These are phyloP conservation scores for Cyclotella atomus DNA, from an alignment of 108 stramenopile species.

Conservation along the genomic window DNA sequence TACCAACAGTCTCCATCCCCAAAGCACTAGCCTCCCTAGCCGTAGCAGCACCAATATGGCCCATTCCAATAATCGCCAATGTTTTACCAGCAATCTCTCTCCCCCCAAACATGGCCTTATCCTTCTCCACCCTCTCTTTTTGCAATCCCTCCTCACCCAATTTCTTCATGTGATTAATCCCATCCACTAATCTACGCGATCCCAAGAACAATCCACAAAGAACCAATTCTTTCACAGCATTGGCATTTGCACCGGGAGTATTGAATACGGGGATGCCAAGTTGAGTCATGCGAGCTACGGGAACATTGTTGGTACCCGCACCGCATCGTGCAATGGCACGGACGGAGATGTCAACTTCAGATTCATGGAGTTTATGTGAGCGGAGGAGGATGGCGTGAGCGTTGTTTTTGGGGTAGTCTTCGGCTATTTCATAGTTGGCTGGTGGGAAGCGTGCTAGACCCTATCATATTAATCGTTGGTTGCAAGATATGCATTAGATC, in stretches of 20 bases:
- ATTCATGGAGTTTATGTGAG: slow-evolving; percentile 89
- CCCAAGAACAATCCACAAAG: slow-evolving; percentile 89
- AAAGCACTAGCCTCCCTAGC: slow-evolving; percentile 85
- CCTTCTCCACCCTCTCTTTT: slow-evolving; percentile 91
- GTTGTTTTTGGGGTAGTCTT: slow-evolving; percentile 51
- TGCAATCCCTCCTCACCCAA: slow-evolving; percentile 86
- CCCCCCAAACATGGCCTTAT: slow-evolving; percentile 94
- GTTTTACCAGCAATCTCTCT: slow-evolving; percentile 93
- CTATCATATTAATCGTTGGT: too few relatives aligned
- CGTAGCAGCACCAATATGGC: slow-evolving; percentile 94
- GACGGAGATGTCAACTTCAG: slow-evolving; percentile 80
- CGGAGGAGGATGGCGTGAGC: slow-evolving; percentile 92
- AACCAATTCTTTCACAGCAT: slow-evolving; percentile 94
- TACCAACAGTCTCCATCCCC: slow-evolving; percentile 85
- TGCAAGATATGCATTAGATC: too few relatives aligned
- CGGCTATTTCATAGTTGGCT: slow-evolving; percentile 68
- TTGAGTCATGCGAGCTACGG: slow-evolving; percentile 93
- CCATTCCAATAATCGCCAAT: slow-evolving; percentile 93
- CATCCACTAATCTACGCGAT: slow-evolving; percentile 82
- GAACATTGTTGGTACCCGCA: slow-evolving; percentile 95
- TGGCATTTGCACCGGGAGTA: slow-evolving; percentile 97
- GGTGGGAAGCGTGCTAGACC: slow-evolving; percentile 68
- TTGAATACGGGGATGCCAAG: slow-evolving; percentile 97
- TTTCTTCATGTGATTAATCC: slow-evolving; percentile 87
- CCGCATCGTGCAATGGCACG: slow-evolving; percentile 96